A percentile compares a stretch with the other conserved stretches of the same genome.
These are phyloP conservation scores for Bryoerythrophyllum caledonicum DNA, from an alignment of 225 moss, liverwort and hornwort species.

Conservation along the genomic window DNA sequence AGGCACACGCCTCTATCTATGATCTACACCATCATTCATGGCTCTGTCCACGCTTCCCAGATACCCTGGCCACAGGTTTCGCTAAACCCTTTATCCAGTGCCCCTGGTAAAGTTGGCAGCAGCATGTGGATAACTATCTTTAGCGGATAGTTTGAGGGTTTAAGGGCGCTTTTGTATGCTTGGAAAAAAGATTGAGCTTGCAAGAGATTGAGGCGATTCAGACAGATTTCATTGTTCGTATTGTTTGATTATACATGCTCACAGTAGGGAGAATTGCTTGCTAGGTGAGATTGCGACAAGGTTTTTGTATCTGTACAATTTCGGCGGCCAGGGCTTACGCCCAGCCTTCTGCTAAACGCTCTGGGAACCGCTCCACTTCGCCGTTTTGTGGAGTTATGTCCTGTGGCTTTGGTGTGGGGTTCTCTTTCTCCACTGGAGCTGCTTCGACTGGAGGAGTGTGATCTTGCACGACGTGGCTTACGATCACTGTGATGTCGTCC, in stretches of 20 bases:
- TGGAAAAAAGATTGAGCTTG: background rate
- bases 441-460: slow-evolving; percentile 21
- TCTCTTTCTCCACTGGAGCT: slow-evolving; percentile 27
- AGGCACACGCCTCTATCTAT: background rate
- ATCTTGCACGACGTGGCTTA: slow-evolving; percentile 68
- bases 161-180: background rate
- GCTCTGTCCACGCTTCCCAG: slow-evolving; percentile 11
- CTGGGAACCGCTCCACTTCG: slow-evolving; percentile 33
- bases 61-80: slow-evolving; percentile 18
- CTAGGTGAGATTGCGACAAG: slow-evolving; percentile 8
- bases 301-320: slow-evolving; percentile 34
- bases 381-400: slow-evolving; percentile 29
- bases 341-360: slow-evolving; percentile 48
- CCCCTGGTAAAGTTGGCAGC: background rate
- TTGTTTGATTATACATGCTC: background rate
- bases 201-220: background rate
- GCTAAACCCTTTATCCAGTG: slow-evolving; percentile 13
- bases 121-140: background rate
- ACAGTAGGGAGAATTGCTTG: slow-evolving; percentile 4
- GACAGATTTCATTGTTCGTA: background rate
- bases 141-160: background rate
- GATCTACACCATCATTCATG: background rate
- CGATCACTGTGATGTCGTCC: slow-evolving; percentile 94
- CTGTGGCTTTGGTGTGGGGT: background rate
- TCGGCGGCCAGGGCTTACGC: slow-evolving; percentile 26